Evolutionary conservation across 2,329 filamentous ascomycete genomes (phyloP).

Genomic region (Ophiocordyceps sinensis): DNA sequence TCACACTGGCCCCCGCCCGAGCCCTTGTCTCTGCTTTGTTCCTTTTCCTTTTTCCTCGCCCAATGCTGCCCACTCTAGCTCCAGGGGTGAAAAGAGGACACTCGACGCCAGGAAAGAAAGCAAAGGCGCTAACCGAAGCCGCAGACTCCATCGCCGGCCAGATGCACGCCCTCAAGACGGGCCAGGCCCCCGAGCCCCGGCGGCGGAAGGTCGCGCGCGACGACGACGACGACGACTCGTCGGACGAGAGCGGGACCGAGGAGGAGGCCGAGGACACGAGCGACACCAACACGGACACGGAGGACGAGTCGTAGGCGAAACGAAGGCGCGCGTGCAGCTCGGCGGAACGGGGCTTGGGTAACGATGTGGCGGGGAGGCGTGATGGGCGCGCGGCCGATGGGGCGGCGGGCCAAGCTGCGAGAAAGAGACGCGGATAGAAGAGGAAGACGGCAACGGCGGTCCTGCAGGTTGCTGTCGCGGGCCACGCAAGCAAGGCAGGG

Average conservation of each 20-base stretch:
- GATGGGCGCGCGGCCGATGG: neutral
- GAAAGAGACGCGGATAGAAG: neutral
- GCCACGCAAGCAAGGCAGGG: neutral
- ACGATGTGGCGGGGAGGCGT: neutral
- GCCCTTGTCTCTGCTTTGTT: too few relatives aligned
- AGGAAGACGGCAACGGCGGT: neutral
- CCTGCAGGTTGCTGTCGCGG: neutral
- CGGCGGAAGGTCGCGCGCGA: slow-evolving; percentile 27
- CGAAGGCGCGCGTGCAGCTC: neutral
- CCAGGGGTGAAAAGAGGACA: too few relatives aligned
- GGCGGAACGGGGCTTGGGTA: too few relatives aligned
- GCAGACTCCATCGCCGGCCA: slow-evolving; percentile 79
- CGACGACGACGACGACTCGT: slow-evolving; percentile 46
- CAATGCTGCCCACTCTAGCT: too few relatives aligned
- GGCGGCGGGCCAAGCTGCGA: neutral
- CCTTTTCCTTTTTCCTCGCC: slow-evolving; percentile 1
- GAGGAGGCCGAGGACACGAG: slow-evolving; percentile 50
- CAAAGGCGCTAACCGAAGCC: slow-evolving; percentile 1
- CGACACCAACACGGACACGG: slow-evolving; percentile 55
- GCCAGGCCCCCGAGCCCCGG: slow-evolving; percentile 42
- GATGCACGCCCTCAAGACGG: slow-evolving; percentile 75
- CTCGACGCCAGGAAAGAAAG: too few relatives aligned
- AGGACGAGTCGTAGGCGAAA: slow-evolving; percentile 36
- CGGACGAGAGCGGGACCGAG: slow-evolving; percentile 72
- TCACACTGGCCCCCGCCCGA: too few relatives aligned